phyloP scores from a whole-genome alignment of 2,329 filamentous ascomycete genomes.

The Colletotrichum coccodes region DNA sequence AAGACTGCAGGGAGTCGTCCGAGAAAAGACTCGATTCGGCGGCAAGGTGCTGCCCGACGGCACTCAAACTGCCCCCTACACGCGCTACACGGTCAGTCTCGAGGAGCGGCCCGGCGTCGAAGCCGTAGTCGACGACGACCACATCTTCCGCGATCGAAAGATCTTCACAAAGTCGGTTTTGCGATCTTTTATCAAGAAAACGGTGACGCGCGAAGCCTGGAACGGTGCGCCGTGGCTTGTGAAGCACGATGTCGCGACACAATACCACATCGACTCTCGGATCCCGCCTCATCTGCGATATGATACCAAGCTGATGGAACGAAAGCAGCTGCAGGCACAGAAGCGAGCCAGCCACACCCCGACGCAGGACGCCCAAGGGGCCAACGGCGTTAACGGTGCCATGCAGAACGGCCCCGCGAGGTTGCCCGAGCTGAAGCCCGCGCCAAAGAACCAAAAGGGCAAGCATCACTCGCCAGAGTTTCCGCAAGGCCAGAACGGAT shows the following conservation, averaged over 20 bases:
- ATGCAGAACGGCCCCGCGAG: constrained; percentile 59
- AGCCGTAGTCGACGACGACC: constrained; percentile 80
- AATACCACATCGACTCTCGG: constrained; percentile 88
- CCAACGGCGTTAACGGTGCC: constrained; percentile 51
- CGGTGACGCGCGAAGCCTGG: constrained; percentile 91
- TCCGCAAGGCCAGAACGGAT: constrained; percentile 55
- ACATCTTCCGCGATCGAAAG: constrained; percentile 88
- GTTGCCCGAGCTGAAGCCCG: constrained; percentile 79
- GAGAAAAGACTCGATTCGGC: constrained; percentile 86
- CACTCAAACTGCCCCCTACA: constrained; percentile 74
- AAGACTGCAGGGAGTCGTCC: constrained; percentile 77
- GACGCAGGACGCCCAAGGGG: constrained; percentile 19
- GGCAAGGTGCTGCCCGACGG: constrained; percentile 73
- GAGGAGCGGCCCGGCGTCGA: constrained; percentile 76
- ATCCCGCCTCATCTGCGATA: constrained; percentile 85
- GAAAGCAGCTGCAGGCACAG: constrained; percentile 76
- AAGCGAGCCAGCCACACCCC: constrained; percentile 64
- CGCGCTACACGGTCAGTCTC: constrained; percentile 83
- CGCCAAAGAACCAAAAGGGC: constrained; percentile 74
- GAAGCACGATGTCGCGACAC: constrained; percentile 83
- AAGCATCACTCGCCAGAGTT: constrained; percentile 55
- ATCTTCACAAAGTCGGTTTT: constrained; percentile 95
- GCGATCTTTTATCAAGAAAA: constrained; percentile 93
- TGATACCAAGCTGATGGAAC: constrained; percentile 81
- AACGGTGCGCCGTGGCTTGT: constrained; percentile 97